phyloP scores from a whole-genome alignment of 2,329 filamentous ascomycete genomes.

The Sporothrix brunneoviolacea region DNA sequence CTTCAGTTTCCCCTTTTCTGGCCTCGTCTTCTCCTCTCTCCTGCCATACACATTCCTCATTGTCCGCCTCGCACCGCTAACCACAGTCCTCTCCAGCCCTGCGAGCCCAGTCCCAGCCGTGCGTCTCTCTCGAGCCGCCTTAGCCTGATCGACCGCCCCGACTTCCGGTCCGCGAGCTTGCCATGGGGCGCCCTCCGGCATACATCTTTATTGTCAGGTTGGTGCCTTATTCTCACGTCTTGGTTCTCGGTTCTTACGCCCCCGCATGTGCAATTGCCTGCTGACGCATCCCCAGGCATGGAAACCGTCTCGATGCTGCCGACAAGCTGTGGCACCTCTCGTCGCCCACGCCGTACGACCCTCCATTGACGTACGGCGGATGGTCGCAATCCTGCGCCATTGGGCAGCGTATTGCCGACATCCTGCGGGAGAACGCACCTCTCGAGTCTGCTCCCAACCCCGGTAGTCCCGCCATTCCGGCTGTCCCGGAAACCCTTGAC shows the following conservation, averaged over 20 bases:
- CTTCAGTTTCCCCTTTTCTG: too few relatives aligned
- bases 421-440: slow-evolving; percentile 50
- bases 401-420: slow-evolving; percentile 73
- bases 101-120: neutral
- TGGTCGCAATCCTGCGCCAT: slow-evolving; percentile 82
- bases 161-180: neutral
- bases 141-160: neutral
- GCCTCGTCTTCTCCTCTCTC: too few relatives aligned
- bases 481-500: neutral
- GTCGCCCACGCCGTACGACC: slow-evolving; percentile 90
- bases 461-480: slow-evolving; percentile 1
- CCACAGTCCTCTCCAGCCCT: too few relatives aligned
- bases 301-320: slow-evolving; percentile 85
- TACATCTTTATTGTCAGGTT: slow-evolving; percentile 46
- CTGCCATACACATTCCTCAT: too few relatives aligned
- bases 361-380: slow-evolving; percentile 88
- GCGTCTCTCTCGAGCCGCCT: neutral
- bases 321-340: slow-evolving; percentile 93
- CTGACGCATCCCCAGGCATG: slow-evolving; percentile 57
- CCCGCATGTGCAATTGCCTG: neutral
- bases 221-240: slow-evolving; percentile 17
- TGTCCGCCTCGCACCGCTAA: neutral
- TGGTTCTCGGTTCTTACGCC: neutral
- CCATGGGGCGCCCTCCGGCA: slow-evolving; percentile 42
- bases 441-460: slow-evolving; percentile 23